Evolutionary conservation across 2,329 filamentous ascomycete species (phyloP).

Genomic region (Calonectria multiphialidica): DNA sequence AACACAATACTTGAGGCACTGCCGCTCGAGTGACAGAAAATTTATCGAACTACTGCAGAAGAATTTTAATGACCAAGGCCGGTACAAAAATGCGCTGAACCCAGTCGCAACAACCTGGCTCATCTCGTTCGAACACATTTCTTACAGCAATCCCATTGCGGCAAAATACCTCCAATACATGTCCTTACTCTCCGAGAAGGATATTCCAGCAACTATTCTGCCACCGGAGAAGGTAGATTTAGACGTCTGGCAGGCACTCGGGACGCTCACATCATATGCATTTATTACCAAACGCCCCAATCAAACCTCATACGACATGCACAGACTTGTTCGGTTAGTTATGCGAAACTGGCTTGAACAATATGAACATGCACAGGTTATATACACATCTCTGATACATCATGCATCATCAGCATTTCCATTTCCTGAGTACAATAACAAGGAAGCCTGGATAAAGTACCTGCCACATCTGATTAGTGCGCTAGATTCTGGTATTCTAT

Average conservation of each 20-base stretch:
- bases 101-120: constrained; percentile 49
- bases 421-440: constrained; percentile 29
- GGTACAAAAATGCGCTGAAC: constrained; percentile 42
- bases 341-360: constrained; percentile 44
- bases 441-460: constrained; percentile 37
- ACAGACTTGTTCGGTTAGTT: constrained; percentile 47
- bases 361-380: constrained; percentile 12
- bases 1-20: constrained; percentile 43
- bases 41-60: constrained; percentile 43
- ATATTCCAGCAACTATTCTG: constrained; percentile 42
- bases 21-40: constrained; percentile 32
- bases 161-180: constrained; percentile 47
- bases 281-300: constrained; percentile 43
- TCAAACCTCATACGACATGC: constrained; percentile 40
- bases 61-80: constrained; percentile 45
- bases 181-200: constrained; percentile 43
- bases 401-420: constrained; percentile 29
- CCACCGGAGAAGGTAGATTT: constrained; percentile 33
- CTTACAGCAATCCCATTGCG: constrained; percentile 37
- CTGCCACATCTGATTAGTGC: constrained; percentile 32
- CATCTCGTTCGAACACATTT: constrained; percentile 49
- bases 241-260: constrained; percentile 39
- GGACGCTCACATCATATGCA: constrained; percentile 43
- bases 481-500: not conserved
- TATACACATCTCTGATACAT: constrained; percentile 14